Evolutionary conservation across 2,329 filamentous ascomycete genomes (phyloP), one percentile per base, ranked within the genome.

Genomic region (Neopestalotiopsis sp.): DNA sequence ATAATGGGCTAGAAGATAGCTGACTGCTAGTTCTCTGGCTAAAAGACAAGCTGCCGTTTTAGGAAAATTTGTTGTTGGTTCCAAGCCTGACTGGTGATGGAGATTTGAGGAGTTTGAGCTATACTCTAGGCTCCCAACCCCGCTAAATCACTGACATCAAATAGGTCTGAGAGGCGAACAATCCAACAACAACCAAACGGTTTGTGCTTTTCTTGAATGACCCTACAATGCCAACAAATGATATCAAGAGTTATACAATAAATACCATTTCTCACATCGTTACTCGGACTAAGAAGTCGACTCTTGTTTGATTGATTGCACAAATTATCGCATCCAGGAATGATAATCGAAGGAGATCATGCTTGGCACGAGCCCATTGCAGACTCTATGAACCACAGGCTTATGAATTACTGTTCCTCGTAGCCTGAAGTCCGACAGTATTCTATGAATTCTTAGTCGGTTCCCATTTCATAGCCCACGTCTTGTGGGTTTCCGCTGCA

Each of bases 391-490:
- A 38, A 38, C 6, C 34, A 38, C 10, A 38, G 10, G 10, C 10
- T 38, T 38, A 10, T 7, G 34, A 38, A 38, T 7, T 10, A 10
- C 10, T 38, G 5, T 10, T 38, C 6, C 10, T 38, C 34, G 10
- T 38, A 38, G 34, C 10, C 6, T 38, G 10, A 10, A 10, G 34
- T 10, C 34, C 3, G 34, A 38, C 6, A 38, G 6, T 10, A 7
- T 38, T 6, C 10, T 38, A 38, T 38, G 34, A 38, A 38, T 56
- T 49, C 24, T 65, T 20, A 10, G 1, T 24, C 4, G 71, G 69
- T 17, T 75, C 69, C 42, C 67, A 75, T 10, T 73, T 74, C 78
- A 78, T 78, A 20, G 72, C 72, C 72, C 74, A 78, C 0, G 63
- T 73, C 14, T 69, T 69, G 61, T 75, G 73, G 12, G 68, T 69